Base-by-base conservation (phyloP, 2,329 filamentous ascomycete genomes). In the Xylaria digitata region DNA sequence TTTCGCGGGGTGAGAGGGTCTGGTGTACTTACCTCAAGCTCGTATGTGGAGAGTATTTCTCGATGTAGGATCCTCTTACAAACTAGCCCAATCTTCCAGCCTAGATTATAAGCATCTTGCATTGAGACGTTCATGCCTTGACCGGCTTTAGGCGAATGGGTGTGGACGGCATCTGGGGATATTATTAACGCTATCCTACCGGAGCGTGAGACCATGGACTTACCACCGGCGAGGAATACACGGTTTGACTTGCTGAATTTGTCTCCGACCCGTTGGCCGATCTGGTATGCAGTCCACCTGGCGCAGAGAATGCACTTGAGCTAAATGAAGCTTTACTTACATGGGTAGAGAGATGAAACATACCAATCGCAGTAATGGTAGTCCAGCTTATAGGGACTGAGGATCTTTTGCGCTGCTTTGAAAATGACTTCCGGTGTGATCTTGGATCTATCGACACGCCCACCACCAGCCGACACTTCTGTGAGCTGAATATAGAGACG, bases 71-170 rank as follows among this genome's bases (percentile, higher is more conserved):
- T 66, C 26, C 77, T 77, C 64, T 77, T 78, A 64, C 77, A 69
- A 1, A 78, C 78, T 9, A 76, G 67, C 0, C 78, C 81, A 4
- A 85, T 74, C 71, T 85, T 84, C 82, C 83, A 86, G 30, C 80
- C 80, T 2, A 88, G 75, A 72, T 91, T 93, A 73, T 91, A 85
- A 5, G 85, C 80, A 67, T 91, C 90, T 55, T 85, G 80, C 80
- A 87, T 86, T 8, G 83, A 84, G 6, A 83, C 84, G 76, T 93
- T 93, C 84, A 86, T 85, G 61, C 84, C 90, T 78, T 91, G 90
- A 0, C 89, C 90, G 0, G 89, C 89, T 77, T 92, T 92, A 3
- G 90, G 90, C 2, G 87, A 90, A 75, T 92, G 90, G 0, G 90
- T 92, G 71, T 92, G 90, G 67, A 88, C 90, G 40, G 90, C 89